phyloP scores from a whole-genome alignment of 805 yeast species.

The Cyberlindnera xylosilytica region DNA sequence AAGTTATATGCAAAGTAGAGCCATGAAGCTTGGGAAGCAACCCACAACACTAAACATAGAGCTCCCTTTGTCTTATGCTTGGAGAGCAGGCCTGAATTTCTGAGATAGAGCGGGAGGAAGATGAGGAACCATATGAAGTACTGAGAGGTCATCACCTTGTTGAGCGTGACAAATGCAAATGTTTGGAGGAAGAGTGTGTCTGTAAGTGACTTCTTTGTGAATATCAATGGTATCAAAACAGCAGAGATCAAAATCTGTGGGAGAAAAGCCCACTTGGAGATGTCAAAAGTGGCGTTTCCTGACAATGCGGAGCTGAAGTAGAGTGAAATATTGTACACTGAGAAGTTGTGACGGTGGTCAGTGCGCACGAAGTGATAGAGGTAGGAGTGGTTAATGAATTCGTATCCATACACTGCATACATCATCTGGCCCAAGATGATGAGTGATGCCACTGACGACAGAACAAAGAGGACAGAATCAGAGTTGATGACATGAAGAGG shows the following conservation, averaged over 20 bases:
- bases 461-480: conserved; percentile 39
- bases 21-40: conserved; percentile 73
- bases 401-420: conserved; percentile 70
- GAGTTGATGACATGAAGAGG: conserved; percentile 33
- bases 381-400: conserved; percentile 74
- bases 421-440: conserved; percentile 48
- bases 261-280: conserved; percentile 66
- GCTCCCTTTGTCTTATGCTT: conserved; percentile 36
- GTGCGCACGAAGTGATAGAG: conserved; percentile 77
- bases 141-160: conserved; percentile 89
- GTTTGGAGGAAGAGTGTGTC: conserved; percentile 72
- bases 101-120: conserved; percentile 70
- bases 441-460: conserved; percentile 43
- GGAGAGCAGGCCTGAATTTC: conserved; percentile 38
- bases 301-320: conserved; percentile 52
- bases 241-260: conserved; percentile 73
- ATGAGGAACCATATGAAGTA: conserved; percentile 94
- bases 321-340: conserved; percentile 75
- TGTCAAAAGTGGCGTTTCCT: conserved; percentile 19
- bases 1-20: conserved; percentile 69
- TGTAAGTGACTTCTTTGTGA: conserved; percentile 41
- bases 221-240: conserved; percentile 52
- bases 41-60: conserved; percentile 54
- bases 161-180: conserved; percentile 70
- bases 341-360: conserved; percentile 95